phyloP scores from a whole-genome alignment of 177 flowering plant species.

The Vitis hybrid region DNA sequence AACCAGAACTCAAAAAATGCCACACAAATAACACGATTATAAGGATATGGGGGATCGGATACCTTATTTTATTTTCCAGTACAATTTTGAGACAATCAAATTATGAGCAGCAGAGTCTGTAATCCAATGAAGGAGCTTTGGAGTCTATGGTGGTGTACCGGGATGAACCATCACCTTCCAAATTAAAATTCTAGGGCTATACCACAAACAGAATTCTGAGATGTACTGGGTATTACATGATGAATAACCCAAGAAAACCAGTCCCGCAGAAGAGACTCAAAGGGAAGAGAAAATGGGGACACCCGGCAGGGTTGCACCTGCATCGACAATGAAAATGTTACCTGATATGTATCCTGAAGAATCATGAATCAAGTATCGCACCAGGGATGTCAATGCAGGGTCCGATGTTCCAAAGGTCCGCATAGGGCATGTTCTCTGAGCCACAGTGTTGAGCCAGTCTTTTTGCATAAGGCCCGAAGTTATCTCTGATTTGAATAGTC shows the following conservation, averaged over 20 bases:
- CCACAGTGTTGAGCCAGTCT: constrained; percentile 43
- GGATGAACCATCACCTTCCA: no score
- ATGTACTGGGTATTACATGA: no score
- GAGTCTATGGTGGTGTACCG: no score
- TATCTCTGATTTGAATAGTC: constrained; percentile 56
- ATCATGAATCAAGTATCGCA: constrained; percentile 54
- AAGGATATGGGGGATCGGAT: no score
- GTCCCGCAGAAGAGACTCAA: constrained; percentile 6
- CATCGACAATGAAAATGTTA: constrained; percentile 52
- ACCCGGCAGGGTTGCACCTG: constrained; percentile 48
- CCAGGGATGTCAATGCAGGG: constrained; percentile 54
- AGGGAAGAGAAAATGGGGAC: constrained; percentile 55
- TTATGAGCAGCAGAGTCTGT: no score
- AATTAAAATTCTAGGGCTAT: no score
- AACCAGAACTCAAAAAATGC: no score
- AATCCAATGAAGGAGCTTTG: no score
- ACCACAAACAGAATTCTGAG: no score
- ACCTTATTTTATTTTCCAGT: no score
- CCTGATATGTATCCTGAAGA: constrained; percentile 55
- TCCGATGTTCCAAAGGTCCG: constrained; percentile 32
- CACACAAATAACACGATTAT: no score
- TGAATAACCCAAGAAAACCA: background rate
- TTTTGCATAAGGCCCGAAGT: constrained; percentile 43
- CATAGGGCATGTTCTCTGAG: constrained; percentile 35
- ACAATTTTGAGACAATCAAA: no score